Base-by-base conservation (phyloP, 257 asterid genomes). In the Fraxinus cuspidata region DNA sequence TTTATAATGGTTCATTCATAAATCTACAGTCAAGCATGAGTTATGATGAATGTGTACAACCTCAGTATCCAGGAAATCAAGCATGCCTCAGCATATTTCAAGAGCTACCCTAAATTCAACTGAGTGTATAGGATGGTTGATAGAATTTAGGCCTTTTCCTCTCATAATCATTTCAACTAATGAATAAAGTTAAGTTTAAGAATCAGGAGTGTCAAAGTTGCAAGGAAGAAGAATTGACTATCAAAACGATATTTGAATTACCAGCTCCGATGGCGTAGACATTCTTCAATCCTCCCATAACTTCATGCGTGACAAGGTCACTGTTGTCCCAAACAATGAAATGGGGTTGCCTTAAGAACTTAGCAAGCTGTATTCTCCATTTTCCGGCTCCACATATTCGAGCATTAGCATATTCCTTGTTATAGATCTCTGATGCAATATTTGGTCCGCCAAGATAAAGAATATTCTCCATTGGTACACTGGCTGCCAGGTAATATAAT, bases 241-340 rank as follows among this genome's bases (percentile, higher is more conserved):
- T 56, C 5, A 51, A 70, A 76, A 18, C 32, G 68, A 21, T 7
- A 35, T 68, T 37, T 16, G 53, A 42, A 70, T 86, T 86, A 93
- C 98, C 98, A 34, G 98, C 98, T 77, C 98, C 98, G 65, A 93
- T 92, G 60, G 98, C 98, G 37, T 93, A 93, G 49, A 93, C 98
- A 56, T 93, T 93, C 83, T 93, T 92, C 85, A 93, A 77, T 58
- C 98, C 98, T 80, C 98, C 98, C 98, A 93, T 93, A 66, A 93
- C 96, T 86, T 93, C 98, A 53, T 93, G 98, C 0, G 98, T 93
- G 53, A 91, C 89, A 9, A 93, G 97, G 78, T 93, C 98, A 64
- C 96, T 87, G 25, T 93, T 93, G 75, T 93, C 98, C 97, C 97
- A 93, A 3, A 93, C 98, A 23, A 90, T 92, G 74, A 93, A 93